Conservation (phyloP, 805 yeast species). For the Candida silvicultrix region DNA sequence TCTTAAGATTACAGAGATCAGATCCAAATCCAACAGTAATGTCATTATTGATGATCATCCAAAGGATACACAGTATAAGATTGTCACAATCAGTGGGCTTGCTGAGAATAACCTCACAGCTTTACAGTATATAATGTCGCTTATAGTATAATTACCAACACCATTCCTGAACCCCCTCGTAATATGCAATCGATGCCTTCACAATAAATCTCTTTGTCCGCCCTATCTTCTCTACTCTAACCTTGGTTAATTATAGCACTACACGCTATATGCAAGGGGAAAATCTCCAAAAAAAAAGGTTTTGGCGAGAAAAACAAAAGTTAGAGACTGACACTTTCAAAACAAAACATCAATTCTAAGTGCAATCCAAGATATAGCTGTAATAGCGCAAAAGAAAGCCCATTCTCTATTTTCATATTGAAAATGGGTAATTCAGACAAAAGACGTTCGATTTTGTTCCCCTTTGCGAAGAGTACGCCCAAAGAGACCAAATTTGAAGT, state of each 20-base stretch:
- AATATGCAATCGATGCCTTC: too few relatives aligned
- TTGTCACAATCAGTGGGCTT: slow-evolving; percentile 10
- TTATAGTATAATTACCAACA: background rate
- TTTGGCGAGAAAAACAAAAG: background rate
- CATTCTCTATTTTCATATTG: too few relatives aligned
- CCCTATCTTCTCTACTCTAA: too few relatives aligned
- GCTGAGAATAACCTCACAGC: slow-evolving; percentile 13
- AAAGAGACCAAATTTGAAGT: slow-evolving; percentile 21
- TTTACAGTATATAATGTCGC: slow-evolving; percentile 4
- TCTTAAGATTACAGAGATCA: slow-evolving; percentile 10
- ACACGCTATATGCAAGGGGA: slow-evolving; percentile 1
- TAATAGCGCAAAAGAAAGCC: too few relatives aligned
- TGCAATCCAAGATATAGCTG: too few relatives aligned
- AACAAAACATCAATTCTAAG: background rate
- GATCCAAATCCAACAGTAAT: slow-evolving; percentile 13
- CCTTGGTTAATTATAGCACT: background rate
- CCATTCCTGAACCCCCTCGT: too few relatives aligned
- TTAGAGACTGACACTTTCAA: background rate
- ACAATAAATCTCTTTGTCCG: too few relatives aligned
- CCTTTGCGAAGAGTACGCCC: slow-evolving; percentile 9
- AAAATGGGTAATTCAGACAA: slow-evolving; percentile 9
- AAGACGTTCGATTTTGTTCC: slow-evolving; percentile 20
- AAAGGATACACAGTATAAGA: slow-evolving; percentile 5
- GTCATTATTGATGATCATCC: slow-evolving; percentile 10
- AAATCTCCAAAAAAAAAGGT: background rate